Conservation (phyloP, 2,329 filamentous ascomycete species). For the Alternaria infectoria region DNA sequence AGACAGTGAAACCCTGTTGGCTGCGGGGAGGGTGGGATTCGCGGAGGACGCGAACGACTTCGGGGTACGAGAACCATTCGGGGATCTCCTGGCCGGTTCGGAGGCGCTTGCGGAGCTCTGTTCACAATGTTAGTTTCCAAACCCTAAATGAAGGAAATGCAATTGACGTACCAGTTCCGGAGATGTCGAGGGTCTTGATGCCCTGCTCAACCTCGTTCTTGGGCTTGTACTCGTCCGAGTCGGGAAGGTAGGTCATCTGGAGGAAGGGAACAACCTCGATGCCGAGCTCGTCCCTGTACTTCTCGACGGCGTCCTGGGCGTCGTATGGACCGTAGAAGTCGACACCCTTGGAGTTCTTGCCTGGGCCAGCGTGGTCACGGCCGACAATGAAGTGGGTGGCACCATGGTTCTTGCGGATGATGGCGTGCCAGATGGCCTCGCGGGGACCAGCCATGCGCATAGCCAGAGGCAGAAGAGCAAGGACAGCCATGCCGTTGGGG, state of each 20-base stretch:
- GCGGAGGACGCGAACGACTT: constrained; percentile 94
- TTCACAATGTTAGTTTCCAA: background rate
- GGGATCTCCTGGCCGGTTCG: constrained; percentile 93
- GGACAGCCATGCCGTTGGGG: constrained; percentile 98
- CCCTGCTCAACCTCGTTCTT: constrained; percentile 87
- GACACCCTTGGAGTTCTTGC: constrained; percentile 95
- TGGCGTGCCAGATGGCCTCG: constrained; percentile 99
- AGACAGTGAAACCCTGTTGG: constrained; percentile 96
- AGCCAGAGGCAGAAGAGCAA: constrained; percentile 91
- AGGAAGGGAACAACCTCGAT: constrained; percentile 99
- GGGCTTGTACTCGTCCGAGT: constrained; percentile 94
- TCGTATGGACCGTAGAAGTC: constrained; percentile 99
- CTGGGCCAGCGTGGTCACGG: constrained; percentile 95
- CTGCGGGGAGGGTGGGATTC: constrained; percentile 93
- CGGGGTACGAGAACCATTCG: constrained; percentile 99
- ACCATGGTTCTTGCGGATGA: constrained; percentile 99
- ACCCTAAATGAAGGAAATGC: background rate
- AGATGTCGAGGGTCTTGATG: constrained; percentile 72
- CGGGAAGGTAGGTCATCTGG: constrained; percentile 98
- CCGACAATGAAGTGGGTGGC: constrained; percentile 99
- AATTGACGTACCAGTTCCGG: constrained; percentile 52
- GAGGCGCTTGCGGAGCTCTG: constrained; percentile 87
- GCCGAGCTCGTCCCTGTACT: constrained; percentile 94
- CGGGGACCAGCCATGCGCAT: constrained; percentile 99
- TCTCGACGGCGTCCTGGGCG: constrained; percentile 93